These are phyloP conservation scores for Nyssa sinensis DNA, from an alignment of 148 eudicot genomes.

Conservation along the genomic window DNA sequence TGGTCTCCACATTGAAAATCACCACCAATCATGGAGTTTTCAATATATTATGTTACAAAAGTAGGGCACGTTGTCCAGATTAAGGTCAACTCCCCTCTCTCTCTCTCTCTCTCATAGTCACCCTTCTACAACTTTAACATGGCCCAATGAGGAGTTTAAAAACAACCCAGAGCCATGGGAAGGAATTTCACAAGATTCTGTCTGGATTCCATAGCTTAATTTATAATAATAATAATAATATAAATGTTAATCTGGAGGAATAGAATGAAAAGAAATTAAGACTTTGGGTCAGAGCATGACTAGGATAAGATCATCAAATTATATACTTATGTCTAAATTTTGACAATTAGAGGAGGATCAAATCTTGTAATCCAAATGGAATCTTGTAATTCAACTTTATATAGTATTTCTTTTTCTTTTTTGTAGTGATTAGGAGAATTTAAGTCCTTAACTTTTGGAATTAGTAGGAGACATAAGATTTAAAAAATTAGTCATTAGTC, in stretches of 20 bases:
- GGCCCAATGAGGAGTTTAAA: conserved; percentile 2
- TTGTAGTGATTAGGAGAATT: conserved; percentile 8
- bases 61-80: no score
- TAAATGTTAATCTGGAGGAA: no score
- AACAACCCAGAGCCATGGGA: conserved; percentile 20
- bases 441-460: neutral
- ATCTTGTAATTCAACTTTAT: conserved; percentile 7
- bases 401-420: neutral
- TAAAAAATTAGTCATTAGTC: no score
- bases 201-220: conserved; percentile 8
- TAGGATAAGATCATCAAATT: no score
- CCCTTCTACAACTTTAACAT: no score
- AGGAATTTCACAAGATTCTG: conserved; percentile 19
- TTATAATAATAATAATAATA: neutral
- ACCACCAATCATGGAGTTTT: conserved; percentile 15
- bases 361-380: conserved; percentile 1
- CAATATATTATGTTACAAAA: conserved; percentile 10
- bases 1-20: conserved; percentile 51
- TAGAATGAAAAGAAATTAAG: conserved; percentile 3
- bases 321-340: neutral
- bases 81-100: conserved; percentile 1
- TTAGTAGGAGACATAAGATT: neutral
- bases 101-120: no score
- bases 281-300: neutral
- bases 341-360: neutral